phyloP scores from a whole-genome alignment of 441 rosid species.

The Brassica hybrid region DNA sequence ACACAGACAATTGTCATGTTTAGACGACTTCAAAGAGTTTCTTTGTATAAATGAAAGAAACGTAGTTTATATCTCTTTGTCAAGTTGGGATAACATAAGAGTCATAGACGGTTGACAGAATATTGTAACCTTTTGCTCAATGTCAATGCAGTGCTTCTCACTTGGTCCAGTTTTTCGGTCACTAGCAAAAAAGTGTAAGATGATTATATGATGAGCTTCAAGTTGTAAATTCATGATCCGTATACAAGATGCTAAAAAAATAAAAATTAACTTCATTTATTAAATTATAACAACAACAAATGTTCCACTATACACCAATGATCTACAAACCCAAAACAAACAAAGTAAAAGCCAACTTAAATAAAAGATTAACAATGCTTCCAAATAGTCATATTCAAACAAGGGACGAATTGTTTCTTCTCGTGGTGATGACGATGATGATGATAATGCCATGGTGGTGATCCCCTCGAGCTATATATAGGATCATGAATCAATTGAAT shows the following conservation, averaged over 20 bases:
- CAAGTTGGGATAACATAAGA: conserved; percentile 1
- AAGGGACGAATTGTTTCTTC: conserved; percentile 18
- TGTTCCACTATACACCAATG: conserved; percentile 32
- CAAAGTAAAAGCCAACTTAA: conserved; percentile 23
- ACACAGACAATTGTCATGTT: neutral
- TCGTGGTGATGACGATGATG: neutral
- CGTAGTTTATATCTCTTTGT: neutral
- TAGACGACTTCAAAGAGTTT: conserved; percentile 5
- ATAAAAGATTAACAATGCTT: conserved; percentile 25
- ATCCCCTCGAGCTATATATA: conserved; percentile 7
- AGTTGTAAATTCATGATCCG: conserved; percentile 1
- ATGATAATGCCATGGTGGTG: conserved; percentile 19
- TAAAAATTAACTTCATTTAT: neutral
- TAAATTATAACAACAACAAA: conserved; percentile 11
- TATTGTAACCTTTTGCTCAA: no score
- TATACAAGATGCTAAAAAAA: neutral
- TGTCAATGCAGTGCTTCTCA: neutral
- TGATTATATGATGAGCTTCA: neutral
- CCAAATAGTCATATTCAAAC: conserved; percentile 32
- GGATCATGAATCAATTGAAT: conserved; percentile 37
- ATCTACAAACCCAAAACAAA: conserved; percentile 31
- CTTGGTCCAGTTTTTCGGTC: neutral
- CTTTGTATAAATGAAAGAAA: neutral
- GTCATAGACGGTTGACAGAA: neutral
- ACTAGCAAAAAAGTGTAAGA: neutral